A percentile compares a stretch with the other conserved stretches of the same genome.
phyloP scores from a whole-genome alignment of 2,329 filamentous ascomycete genomes.

The Dryadomyces quercus-mongolicae region DNA sequence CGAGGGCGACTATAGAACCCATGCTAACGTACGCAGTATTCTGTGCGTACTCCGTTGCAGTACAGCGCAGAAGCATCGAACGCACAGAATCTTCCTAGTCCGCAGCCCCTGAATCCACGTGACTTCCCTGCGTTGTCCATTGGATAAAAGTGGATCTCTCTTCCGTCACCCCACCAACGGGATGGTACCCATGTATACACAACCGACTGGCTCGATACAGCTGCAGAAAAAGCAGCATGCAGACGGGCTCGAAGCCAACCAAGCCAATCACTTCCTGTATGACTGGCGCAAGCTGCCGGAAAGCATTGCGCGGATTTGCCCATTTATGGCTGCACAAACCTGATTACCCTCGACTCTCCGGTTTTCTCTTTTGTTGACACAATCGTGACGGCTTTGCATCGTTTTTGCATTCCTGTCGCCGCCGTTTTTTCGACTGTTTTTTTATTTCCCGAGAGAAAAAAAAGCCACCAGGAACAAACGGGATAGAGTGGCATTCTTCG shows the following conservation, averaged over 20 bases:
- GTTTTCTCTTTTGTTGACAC: background rate
- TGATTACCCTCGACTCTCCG: background rate
- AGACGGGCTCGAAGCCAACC: background rate
- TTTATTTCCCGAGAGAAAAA: no score
- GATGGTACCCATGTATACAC: background rate
- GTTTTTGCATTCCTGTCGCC: background rate
- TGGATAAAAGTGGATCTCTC: background rate
- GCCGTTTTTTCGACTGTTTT: background rate
- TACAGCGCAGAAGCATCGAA: background rate
- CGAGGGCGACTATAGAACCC: no score
- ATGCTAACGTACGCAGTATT: no score
- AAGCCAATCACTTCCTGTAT: background rate
- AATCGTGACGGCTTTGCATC: background rate
- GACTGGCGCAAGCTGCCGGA: background rate
- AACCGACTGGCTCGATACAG: background rate
- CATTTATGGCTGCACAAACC: background rate
- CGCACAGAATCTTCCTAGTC: background rate
- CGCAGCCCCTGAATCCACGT: background rate
- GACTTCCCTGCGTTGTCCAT: background rate
- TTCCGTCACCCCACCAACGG: constrained; percentile 5
- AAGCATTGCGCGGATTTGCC: background rate
- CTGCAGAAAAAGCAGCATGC: background rate
- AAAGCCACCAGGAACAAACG: no score
- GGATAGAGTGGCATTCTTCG: no score
- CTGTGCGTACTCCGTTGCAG: no score